Base-by-base conservation (phyloP, 768 basidiomycete species). In the Rhizopogon roseolus region DNA sequence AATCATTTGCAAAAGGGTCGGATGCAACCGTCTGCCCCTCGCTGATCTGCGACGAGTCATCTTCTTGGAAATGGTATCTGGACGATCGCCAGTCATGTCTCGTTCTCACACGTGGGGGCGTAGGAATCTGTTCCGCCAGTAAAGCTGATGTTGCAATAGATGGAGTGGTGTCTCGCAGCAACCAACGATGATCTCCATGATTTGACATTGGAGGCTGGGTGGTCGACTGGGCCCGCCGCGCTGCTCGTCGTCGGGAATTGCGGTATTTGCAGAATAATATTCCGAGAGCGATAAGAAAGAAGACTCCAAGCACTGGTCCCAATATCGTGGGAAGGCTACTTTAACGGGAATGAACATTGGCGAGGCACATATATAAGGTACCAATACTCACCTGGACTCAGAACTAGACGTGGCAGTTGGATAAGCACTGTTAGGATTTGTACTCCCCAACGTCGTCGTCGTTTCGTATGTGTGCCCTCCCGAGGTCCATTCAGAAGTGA, bases 1-100 rank as follows among this genome's bases (percentile, higher is more conserved):
- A 45, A 34, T 45, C 43, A 43, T 62, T 53, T 37, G 46, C 50
- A 52, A 65, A 65, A 41, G 56, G 61, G 56, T 62, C 34, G 40
- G 56, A 62, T 16, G 16, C 10, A 10, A 36, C 34, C n/a, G 28
- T 37, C 38, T 40, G 51, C 36, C 36, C 44, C 5, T 51, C 16
- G 14, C 57, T 60, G 22, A 40, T 58, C 29, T 57, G 48, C 45
- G 51, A 50, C 22, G 53, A 60, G 44, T 58, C 42, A 25, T 52
- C 58, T 41, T 41, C 25, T 27, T 36, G 41, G 7, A 53, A 55
- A 38, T 43, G n/a, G 25, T 3, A 44, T 6, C 27, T 29, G 29
- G 29, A 29, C 29, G 29, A 45, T 19, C 17, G 17, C 45, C 19
- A 48, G 7, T 19, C 14, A 19, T 2, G 14, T 48, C 32, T 4